phyloP scores from a whole-genome alignment of 2,329 filamentous ascomycete species.

The Grosmannia clavigera region DNA sequence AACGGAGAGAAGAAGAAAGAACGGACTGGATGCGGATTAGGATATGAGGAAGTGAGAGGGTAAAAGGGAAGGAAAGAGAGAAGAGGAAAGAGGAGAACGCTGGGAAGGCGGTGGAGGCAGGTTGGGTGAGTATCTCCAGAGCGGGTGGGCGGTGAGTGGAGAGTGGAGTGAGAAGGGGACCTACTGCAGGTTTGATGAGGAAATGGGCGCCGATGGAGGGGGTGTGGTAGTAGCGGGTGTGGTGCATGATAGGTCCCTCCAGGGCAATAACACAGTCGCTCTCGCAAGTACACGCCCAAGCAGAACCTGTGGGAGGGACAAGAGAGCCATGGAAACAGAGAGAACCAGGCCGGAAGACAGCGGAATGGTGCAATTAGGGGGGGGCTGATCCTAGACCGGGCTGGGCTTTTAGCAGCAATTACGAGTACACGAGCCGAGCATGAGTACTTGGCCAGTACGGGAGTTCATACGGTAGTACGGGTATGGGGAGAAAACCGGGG shows the following conservation, averaged over 20 bases:
- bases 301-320: neutral
- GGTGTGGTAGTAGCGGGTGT: neutral
- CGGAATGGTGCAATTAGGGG: constrained; percentile 1
- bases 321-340: constrained; percentile 6
- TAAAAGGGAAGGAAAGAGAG: constrained; percentile 18
- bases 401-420: neutral
- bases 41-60: constrained; percentile 8
- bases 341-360: constrained; percentile 5
- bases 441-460: neutral
- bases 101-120: constrained; percentile 2
- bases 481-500: neutral
- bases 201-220: neutral
- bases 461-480: neutral
- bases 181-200: constrained; percentile 6
- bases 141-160: constrained; percentile 6
- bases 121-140: neutral
- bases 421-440: constrained; percentile 2
- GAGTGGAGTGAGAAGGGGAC: neutral
- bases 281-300: neutral
- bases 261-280: neutral
- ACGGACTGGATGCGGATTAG: neutral
- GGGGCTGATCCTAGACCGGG: neutral
- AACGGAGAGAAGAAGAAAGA: constrained; percentile 10
- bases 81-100: constrained; percentile 16
- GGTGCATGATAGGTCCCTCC: neutral